Conservation (phyloP, 2,329 filamentous ascomycete genomes). For the Phyllosticta paracitricarpa region DNA sequence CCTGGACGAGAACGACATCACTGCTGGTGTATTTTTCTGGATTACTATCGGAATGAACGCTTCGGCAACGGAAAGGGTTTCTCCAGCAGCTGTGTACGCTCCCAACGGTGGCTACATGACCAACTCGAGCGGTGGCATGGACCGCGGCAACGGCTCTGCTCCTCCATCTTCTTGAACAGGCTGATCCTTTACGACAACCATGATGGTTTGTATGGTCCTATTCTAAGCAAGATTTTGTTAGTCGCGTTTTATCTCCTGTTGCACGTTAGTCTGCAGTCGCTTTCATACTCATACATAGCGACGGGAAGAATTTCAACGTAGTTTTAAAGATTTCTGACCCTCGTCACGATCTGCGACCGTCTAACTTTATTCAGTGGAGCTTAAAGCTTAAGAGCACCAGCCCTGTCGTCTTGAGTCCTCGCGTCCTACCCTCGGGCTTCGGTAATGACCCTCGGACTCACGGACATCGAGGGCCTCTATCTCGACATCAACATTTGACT, state of each 20-base stretch:
- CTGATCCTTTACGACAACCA: not conserved
- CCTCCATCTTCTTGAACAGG: not conserved
- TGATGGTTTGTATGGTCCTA: not conserved
- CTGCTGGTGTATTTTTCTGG: conserved; percentile 25
- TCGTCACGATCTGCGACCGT: not conserved
- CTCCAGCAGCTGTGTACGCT: conserved; percentile 9
- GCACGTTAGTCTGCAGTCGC: not conserved
- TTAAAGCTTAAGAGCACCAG: not conserved
- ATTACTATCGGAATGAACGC: conserved; percentile 13
- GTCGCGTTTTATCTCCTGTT: not conserved
- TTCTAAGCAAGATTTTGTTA: not conserved
- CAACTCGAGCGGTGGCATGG: not conserved
- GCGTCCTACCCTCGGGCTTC: not conserved
- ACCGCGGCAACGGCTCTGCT: not conserved
- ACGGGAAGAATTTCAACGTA: not conserved
- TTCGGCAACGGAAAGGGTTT: conserved; percentile 8
- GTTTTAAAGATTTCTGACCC: not conserved
- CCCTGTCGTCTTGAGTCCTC: not conserved
- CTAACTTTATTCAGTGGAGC: not conserved
- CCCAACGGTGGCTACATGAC: conserved; percentile 6
- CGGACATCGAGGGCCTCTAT: not conserved
- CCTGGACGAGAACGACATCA: conserved; percentile 38
- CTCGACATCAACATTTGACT: not conserved
- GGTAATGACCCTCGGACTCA: not conserved
- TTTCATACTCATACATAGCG: not conserved